Evolutionary conservation across 345 rosid species (phyloP), one percentile per base, ranked within the genome.

Genomic region (Psidium guajava): DNA sequence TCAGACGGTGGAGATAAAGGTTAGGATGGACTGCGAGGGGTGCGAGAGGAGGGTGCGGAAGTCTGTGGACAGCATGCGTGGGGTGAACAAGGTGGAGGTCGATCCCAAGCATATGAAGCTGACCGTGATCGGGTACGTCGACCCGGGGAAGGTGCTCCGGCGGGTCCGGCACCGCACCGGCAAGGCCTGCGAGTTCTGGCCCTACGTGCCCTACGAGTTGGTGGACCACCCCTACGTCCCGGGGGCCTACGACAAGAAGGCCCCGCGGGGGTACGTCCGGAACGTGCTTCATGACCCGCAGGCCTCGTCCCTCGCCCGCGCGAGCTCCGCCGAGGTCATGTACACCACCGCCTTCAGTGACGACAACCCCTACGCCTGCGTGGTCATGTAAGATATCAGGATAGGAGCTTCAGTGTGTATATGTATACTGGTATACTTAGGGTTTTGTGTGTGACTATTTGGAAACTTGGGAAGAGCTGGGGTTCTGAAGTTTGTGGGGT

Each of bases 21-120:
- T 93, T n/a, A 85, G 88, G 64, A 92, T 93, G 88, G 96, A 94
- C 92, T 93, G 95, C 86, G 92, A 92, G 58, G 96, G 96, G n/a
- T 94, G 96, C 86, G 94, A 87, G 92, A 84, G 93, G 16, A 91
- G 86, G 25, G 95, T 93, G 87, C 92, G 88, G 85, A 90, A 91
- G 55, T 87, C 96, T 1, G 91, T 93, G 49, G 89, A 90, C 32
- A 93, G 93, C 25, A 91, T 94, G 96, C 90, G 90, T 84, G 94
- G 96, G 0, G 97, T 89, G 86, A 89, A 85, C 6, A 84, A 86
- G 32, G 95, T 91, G 55, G 91, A 91, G 27, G 95, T 94, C 54
- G 91, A 91, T 15, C 93, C 92, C 2, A 92, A 91, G 86, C 90
- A 89, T 59, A 89, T 85, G 89, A 94, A 91, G 87, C 85, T 94